Evolutionary conservation across 2,329 filamentous ascomycete genomes (phyloP).

Genomic region (Leptoxyphium fumago): DNA sequence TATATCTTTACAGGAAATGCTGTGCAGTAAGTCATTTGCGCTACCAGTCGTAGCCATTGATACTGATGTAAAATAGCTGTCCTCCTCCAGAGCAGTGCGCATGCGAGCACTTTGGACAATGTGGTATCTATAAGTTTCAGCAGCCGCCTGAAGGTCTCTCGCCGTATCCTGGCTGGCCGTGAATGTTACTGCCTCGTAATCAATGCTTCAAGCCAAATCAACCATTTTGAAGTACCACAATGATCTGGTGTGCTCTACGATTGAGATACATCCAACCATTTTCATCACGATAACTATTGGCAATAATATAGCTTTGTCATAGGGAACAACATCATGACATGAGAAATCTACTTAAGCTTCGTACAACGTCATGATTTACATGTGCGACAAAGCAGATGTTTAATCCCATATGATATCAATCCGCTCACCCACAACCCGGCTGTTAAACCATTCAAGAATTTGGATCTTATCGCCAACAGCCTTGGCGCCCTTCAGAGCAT

Average conservation of each 20-base stretch:
- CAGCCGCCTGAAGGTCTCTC: slow-evolving; percentile 3
- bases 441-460: slow-evolving; percentile 44
- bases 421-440: slow-evolving; percentile 34
- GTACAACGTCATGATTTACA: too few relatives aligned
- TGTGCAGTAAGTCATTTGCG: slow-evolving; percentile 30
- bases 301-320: too few relatives aligned
- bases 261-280: too few relatives aligned
- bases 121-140: slow-evolving; percentile 5
- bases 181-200: background rate
- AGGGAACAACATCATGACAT: too few relatives aligned
- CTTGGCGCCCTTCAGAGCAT: slow-evolving; percentile 31
- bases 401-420: slow-evolving; percentile 25
- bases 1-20: slow-evolving; percentile 42
- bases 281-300: too few relatives aligned
- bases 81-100: slow-evolving; percentile 9
- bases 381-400: background rate
- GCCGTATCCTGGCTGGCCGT: background rate
- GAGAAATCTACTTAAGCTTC: too few relatives aligned
- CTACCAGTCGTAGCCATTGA: slow-evolving; percentile 42
- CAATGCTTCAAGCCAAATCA: too few relatives aligned
- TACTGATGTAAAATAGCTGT: slow-evolving; percentile 23
- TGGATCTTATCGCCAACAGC: slow-evolving; percentile 28
- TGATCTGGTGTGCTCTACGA: too few relatives aligned
- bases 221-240: too few relatives aligned
- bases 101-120: slow-evolving; percentile 10